phyloP scores from a whole-genome alignment of 306 rosid species.

The Vigna mungo region DNA sequence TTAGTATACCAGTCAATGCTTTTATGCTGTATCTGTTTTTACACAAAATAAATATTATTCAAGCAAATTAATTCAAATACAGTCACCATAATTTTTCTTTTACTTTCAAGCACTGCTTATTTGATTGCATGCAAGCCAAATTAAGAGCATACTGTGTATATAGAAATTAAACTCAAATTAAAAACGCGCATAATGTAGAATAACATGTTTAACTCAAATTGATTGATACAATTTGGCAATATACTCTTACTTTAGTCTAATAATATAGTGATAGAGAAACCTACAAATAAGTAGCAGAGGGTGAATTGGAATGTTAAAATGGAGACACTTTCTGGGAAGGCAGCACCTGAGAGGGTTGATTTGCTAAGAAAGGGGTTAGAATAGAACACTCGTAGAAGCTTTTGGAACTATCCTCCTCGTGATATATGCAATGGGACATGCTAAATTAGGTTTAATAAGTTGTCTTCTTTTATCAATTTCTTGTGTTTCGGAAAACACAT shows the following conservation, averaged over 20 bases:
- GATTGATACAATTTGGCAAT: no score
- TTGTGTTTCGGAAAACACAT: no score
- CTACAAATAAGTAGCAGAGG: not conserved
- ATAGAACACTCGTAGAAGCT: not conserved
- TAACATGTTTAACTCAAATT: no score
- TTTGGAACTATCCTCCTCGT: not conserved
- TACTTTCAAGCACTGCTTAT: no score
- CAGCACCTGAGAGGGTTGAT: not conserved
- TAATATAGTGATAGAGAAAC: not conserved
- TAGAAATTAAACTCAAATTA: no score
- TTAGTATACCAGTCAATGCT: not conserved
- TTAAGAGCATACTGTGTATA: no score
- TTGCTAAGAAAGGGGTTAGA: not conserved
- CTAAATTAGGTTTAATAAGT: not conserved
- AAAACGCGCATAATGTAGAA: no score
- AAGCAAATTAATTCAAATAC: not conserved
- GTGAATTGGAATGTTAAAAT: conserved; percentile 3
- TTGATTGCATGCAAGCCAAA: no score
- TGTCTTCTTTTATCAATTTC: not conserved
- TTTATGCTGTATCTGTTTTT: no score
- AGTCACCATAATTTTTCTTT: not conserved
- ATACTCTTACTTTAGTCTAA: no score
- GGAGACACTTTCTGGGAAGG: not conserved
- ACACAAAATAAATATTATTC: not conserved
- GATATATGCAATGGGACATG: not conserved